Base-by-base conservation (phyloP, 1,284 basidiomycete species). In the Fomes fomentarius region DNA sequence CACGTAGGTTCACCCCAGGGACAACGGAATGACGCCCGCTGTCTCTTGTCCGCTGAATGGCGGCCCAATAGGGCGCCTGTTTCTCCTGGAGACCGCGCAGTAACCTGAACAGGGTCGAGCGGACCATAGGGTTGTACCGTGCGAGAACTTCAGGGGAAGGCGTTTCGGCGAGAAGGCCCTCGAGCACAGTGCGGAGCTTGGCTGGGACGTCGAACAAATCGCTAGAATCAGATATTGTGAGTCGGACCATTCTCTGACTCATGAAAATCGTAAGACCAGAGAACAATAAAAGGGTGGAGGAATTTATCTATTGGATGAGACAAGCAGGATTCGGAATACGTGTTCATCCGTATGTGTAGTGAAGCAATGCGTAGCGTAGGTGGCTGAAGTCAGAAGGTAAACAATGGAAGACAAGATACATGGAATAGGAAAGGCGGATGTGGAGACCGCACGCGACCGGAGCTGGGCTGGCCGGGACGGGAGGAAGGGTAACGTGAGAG, bases 151-250 rank as follows among this genome's bases (percentile, higher is more conserved):
- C 77, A 22, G 84, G 84, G 0, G 90, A 89, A 0, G 94, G 87
- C 10, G 90, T 84, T 67, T 96, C 93, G n/a, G 89, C 84, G 21
- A 97, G 82, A 66, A 92, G 90, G 43, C 82, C 79, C 70, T 99
- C 96, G 24, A 99, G 84, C 21, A 92, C 89, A 7, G 74, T 70
- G 40, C 96, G 86, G 7, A 99, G 83, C 50, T 94, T 89, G 34
- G 80, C 73, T 0, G 95, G 93, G 7, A 97, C 84, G 0, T 84
- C 80, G 57, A 88, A 83, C 28, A 98, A 83, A 57, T 98, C 94
- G 63, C 94, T 96, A 67, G 30, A 57, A 56, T 30, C 17, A 30
- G 45, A 37, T 24, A 6, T 3, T 38, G 47, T 51, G 43, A 56
- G 46, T 21, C 31, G 21, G 33, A 15, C 12, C 25, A 40, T 43